Evolutionary conservation across 805 yeast genomes (phyloP).

Genomic region (Saccharomycopsis babjevae): DNA sequence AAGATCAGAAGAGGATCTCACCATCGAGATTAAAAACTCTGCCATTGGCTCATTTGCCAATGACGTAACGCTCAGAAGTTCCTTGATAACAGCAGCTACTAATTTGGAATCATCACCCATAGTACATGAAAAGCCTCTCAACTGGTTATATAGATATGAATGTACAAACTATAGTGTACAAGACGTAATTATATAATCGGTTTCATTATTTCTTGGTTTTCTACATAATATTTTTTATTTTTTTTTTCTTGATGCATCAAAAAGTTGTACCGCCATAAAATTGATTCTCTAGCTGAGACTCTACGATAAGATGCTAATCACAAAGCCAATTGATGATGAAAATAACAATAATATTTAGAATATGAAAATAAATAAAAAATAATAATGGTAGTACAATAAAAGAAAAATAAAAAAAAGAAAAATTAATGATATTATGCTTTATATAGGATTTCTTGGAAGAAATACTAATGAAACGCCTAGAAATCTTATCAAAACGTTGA

Average conservation of each 20-base stretch:
- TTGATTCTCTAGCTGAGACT: no score
- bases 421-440: not conserved
- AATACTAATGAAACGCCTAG: not conserved
- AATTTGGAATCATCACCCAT: not conserved
- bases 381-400: not conserved
- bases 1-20: slow-evolving; percentile 24
- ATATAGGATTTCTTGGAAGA: not conserved
- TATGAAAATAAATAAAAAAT: not conserved
- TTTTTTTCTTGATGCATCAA: no score
- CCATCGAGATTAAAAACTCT: slow-evolving; percentile 35
- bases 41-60: slow-evolving; percentile 35
- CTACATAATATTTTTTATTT: no score
- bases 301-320: no score
- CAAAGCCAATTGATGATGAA: not conserved
- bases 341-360: not conserved
- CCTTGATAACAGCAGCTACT: slow-evolving; percentile 1
- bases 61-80: slow-evolving; percentile 4
- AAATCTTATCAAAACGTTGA: no score
- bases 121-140: not conserved
- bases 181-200: no score
- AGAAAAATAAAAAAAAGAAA: not conserved
- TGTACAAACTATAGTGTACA: no score
- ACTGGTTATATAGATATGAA: not conserved
- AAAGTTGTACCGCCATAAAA: no score
- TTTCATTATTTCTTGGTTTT: no score